These are phyloP conservation scores for Ganoderma boninense DNA, from an alignment of 1,284 basidiomycete species.

Conservation along the genomic window DNA sequence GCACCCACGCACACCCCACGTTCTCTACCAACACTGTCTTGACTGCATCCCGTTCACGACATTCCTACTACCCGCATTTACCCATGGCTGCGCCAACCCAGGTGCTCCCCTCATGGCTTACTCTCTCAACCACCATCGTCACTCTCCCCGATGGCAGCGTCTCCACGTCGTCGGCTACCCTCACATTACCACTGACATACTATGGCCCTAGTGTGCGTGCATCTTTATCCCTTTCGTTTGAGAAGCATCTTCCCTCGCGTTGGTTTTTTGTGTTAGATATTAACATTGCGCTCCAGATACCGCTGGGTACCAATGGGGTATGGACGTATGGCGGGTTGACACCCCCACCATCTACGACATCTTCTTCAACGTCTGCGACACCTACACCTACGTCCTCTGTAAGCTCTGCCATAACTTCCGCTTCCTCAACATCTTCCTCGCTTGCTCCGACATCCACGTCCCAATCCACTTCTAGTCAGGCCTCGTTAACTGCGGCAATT, in stretches of 20 bases:
- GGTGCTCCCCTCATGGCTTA: constrained; percentile 71
- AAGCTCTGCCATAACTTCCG: constrained; percentile 36
- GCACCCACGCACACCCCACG: constrained; percentile 37
- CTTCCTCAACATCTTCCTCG: constrained; percentile 32
- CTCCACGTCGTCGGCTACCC: constrained; percentile 58
- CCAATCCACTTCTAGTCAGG: constrained; percentile 32
- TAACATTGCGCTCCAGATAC: constrained; percentile 59
- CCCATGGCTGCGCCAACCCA: constrained; percentile 67
- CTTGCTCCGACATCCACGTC: constrained; percentile 10
- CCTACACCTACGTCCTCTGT: constrained; percentile 35
- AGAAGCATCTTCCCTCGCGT: not conserved
- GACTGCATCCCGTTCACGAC: constrained; percentile 20
- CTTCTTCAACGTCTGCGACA: constrained; percentile 33
- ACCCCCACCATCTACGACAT: constrained; percentile 50
- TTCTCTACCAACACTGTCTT: constrained; percentile 41
- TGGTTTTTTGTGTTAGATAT: not conserved
- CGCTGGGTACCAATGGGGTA: constrained; percentile 61
- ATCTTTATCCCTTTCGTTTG: constrained; percentile 4
- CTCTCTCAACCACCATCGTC: constrained; percentile 56
- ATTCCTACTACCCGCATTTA: constrained; percentile 21
- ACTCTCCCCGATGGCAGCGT: constrained; percentile 59
- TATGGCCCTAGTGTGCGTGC: constrained; percentile 75
- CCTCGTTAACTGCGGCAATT: constrained; percentile 31
- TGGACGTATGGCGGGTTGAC: constrained; percentile 74
- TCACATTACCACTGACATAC: constrained; percentile 73